These are phyloP conservation scores for Curvularia sp. DNA, from an alignment of 2,329 filamentous ascomycete species.

Conservation along the genomic window DNA sequence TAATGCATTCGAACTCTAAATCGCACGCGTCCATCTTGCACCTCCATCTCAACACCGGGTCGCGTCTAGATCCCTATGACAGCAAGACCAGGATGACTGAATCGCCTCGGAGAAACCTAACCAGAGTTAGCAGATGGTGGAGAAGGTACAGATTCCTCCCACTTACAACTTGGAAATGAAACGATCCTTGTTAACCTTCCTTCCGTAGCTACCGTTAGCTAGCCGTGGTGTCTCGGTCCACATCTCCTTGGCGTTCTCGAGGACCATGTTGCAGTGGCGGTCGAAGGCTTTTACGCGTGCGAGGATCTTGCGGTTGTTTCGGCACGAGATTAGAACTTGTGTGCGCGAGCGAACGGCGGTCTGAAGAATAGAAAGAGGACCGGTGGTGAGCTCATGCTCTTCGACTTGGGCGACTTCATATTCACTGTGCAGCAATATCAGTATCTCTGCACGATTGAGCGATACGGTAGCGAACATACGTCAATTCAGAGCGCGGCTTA, in stretches of 20 bases:
- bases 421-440: conserved; percentile 65
- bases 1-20: conserved; percentile 41
- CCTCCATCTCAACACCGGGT: conserved; percentile 15
- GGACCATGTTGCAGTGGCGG: conserved; percentile 98
- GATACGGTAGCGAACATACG: conserved; percentile 65
- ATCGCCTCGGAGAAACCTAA: conserved; percentile 83
- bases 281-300: conserved; percentile 98
- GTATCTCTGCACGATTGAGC: conserved; percentile 12
- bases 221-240: conserved; percentile 93
- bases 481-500: conserved; percentile 89
- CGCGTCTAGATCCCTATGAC: conserved; percentile 61
- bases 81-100: conserved; percentile 86
- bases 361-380: conserved; percentile 91
- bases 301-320: conserved; percentile 97
- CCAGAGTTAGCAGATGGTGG: conserved; percentile 22
- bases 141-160: not conserved
- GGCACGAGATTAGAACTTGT: conserved; percentile 95
- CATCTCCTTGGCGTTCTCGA: conserved; percentile 99
- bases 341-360: conserved; percentile 93
- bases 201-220: conserved; percentile 85
- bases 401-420: conserved; percentile 87
- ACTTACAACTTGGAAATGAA: conserved; percentile 97
- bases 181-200: conserved; percentile 94
- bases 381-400: conserved; percentile 80
- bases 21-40: conserved; percentile 16